Base-by-base conservation (phyloP, 305 asterid genomes). In the Fraxinus latifolia region DNA sequence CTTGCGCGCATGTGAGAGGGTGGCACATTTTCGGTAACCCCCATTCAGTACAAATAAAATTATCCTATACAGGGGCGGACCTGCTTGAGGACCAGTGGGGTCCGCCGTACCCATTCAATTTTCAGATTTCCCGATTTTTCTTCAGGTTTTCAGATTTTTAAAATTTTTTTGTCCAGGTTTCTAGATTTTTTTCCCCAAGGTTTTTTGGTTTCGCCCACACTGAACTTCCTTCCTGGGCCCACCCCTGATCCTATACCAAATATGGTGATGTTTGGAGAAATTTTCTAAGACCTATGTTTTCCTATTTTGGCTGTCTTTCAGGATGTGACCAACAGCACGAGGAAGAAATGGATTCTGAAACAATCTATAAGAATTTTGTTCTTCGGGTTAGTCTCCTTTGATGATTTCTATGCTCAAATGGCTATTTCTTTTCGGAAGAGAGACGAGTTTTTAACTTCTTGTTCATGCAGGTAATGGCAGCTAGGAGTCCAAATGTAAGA, bases 311-410 rank as follows among this genome's bases (percentile, higher is more conserved):
- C 58, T 15, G 39, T 85, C 81, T 85, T 85, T 65, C 91, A 96
- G 98, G 99, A 79, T 96, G 99, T 80, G 93, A 94, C 80, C 97
- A 83, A 77, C 90, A 92, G 84, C 99, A 96, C 14, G 97, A 91
- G 87, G 94, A 96, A 81, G 99, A 92, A 87, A 89, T 96, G 93
- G 97, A 96, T 87, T 84, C 95, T 0, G 99, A 94, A 80, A 89
- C 86, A 85, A 92, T 96, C 80, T 93, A 90, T 89, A 92, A 91
- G 86, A 90, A 90, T 50, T 96, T 96, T 79, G 94, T 96, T 75
- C 98, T 93, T 76, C 88, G 96, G 93, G 99, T 94, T 79, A 83
- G 98, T 85, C 21, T 50, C 79, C 14, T 34, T 14, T 37, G 7
- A 0, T 83, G 78, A 36, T 29, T 47, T 47, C 21, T 47, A 58